Evolutionary conservation across 164 flowering plant species (phyloP), one percentile per base, ranked within the genome.

Genomic region (Chimonanthus praecox): DNA sequence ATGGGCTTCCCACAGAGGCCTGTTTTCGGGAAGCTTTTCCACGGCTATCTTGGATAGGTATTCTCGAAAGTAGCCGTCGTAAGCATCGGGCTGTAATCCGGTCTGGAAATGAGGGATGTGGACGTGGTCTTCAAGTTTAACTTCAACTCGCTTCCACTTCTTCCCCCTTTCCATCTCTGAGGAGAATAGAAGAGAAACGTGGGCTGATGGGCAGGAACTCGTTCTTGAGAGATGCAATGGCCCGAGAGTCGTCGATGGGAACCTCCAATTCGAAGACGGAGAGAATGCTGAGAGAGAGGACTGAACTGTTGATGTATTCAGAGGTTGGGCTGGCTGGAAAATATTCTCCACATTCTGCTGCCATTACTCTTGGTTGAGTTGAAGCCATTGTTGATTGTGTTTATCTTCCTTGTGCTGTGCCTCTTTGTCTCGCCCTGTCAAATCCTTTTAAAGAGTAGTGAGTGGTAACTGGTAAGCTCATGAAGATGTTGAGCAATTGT

Each of bases 1-100:
- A 48, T 88, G 90, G 64, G 87, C 11, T 78, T 87, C 90, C 92
- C 92, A 90, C 18, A 85, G 70, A 1, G 95, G 95, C 43, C 71
- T 71, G 63, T 51, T 46, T 50, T 79, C 79, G 4, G 88, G 84
- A 46, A 88, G 68, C n/a, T 48, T 69, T 6, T 85, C 84, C 74
- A 75, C 58, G 7, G 76, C 76, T 47, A 88, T 45, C 15, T 84
- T 73, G 2, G 92, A 67, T 3, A 90, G 5, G 54, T 88, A 88
- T 0, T 84, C 83, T 4, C 75, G 58, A 5, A 87, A 71, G 64
- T 73, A 58, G 0, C 63, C 48, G 50, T 85, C 89, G 43, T 88
- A 85, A 0, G 64, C 63, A 20, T 83, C 80, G 0, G 68, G 66
- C 6, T 88, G 66, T 47, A 82, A 66, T 20, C 80, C 86, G 1